A percentile compares a stretch with the other conserved stretches of the same genome.
Evolutionary conservation across 495 filamentous ascomycete species (phyloP).

Genomic region (Xylaria palmicola): DNA sequence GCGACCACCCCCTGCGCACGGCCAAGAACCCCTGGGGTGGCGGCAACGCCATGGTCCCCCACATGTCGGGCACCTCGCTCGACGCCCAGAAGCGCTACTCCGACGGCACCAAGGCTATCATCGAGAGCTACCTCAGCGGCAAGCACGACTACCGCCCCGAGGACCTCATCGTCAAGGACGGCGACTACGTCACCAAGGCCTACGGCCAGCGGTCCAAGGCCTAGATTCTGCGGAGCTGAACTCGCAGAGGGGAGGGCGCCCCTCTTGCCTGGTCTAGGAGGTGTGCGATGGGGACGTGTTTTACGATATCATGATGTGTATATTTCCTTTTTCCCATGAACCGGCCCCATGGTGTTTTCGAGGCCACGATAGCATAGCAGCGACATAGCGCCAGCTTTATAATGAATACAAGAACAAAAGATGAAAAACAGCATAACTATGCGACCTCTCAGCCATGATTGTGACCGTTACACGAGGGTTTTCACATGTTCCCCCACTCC

Average conservation of each 20-base stretch:
- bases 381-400: conserved; percentile 4
- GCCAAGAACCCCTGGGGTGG: conserved; percentile 94
- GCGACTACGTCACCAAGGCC: conserved; percentile 93
- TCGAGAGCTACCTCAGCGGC: conserved; percentile 87
- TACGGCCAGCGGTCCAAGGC: conserved; percentile 77
- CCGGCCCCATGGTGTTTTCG: not conserved
- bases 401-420: not conserved
- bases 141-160: conserved; percentile 81
- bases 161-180: conserved; percentile 89
- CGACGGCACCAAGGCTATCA: conserved; percentile 81
- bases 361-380: not conserved
- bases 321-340: not conserved
- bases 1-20: conserved; percentile 90
- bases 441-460: not conserved
- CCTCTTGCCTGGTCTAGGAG: no score
- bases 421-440: not conserved
- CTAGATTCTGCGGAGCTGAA: not conserved
- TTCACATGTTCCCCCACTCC: no score
- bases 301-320: not conserved
- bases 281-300: not conserved
- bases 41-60: conserved; percentile 96
- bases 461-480: no score
- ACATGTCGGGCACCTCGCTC: conserved; percentile 97
- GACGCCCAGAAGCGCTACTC: conserved; percentile 97
- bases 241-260: not conserved